Evolutionary conservation across 371 early-diverging fungal species (phyloP), one percentile per base, ranked within the genome.

Genomic region (Mucor mucedo): DNA sequence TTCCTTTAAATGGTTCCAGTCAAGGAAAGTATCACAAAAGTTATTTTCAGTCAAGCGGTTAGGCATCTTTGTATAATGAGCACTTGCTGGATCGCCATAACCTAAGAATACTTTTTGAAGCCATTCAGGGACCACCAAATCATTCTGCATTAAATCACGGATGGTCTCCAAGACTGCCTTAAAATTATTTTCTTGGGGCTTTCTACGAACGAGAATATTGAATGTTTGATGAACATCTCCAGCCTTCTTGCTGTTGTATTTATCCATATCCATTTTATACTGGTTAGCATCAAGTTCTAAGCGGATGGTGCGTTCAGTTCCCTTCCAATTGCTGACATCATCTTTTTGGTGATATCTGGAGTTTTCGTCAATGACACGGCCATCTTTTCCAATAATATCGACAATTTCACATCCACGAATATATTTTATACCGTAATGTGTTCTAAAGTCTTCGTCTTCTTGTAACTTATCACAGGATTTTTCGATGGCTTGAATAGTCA

Each of bases 131-230:
- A 98, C 87, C 28, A 84, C 84, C 3, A 85, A 62, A 30, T 92
- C 90, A 56, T 83, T 85, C 64, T 89, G 88, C 90, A 94, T 90
- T 62, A 95, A 68, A 60, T 92, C 93, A 13, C 96, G 89, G 33
- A 96, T 89, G 0, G 94, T 91, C 63, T 95, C 94, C 35, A 97
- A 74, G 1, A 95, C 93, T 2, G 93, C 85, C 72, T 93, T 94
- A 70, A 97, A 97, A 73, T 95, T 95, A 77, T 94, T 98, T 76
- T 95, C 94, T 52, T 88, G 84, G 27, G 95, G 87, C 50, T 87
- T 87, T 42, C 97, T 84, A 38, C 99, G 89, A 45, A 98, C 72
- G 27, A 97, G 80, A 14, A 98, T 78, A 66, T 96, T 98, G 71
- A 98, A 95, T 2, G 87, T 83, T 30, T 80, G 83, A 66, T 97